Percentiles rank a stretch among this genome's conserved stretches.
phyloP scores from a whole-genome alignment of 176 grass and related monocot species.

The Oryza longistaminata region DNA sequence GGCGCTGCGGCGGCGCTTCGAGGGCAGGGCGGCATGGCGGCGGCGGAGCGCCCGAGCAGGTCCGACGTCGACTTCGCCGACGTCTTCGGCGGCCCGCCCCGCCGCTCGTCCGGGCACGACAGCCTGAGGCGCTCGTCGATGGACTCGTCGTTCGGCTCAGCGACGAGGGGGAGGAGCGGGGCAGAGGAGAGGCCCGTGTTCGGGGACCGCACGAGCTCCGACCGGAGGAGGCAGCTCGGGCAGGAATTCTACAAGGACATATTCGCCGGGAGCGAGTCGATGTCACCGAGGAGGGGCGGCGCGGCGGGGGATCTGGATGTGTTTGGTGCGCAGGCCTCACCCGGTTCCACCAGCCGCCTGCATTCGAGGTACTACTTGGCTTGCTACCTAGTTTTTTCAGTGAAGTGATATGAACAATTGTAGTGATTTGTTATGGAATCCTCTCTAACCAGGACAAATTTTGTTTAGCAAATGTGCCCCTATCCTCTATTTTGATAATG shows the following conservation, averaged over 20 bases:
- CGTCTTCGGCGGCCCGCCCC: slow-evolving; percentile 86
- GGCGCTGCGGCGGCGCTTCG: slow-evolving; percentile 10
- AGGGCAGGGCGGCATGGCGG: background rate
- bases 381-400: slow-evolving; percentile 20
- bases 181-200: slow-evolving; percentile 65
- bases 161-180: slow-evolving; percentile 35
- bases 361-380: slow-evolving; percentile 25
- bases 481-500: background rate
- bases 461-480: background rate
- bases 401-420: background rate
- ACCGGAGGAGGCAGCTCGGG: slow-evolving; percentile 54
- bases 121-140: slow-evolving; percentile 40
- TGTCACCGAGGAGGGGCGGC: slow-evolving; percentile 41
- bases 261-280: slow-evolving; percentile 66
- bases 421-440: background rate
- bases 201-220: slow-evolving; percentile 62
- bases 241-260: slow-evolving; percentile 90
- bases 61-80: slow-evolving; percentile 72
- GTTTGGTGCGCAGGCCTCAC: slow-evolving; percentile 52
- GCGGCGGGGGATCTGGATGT: slow-evolving; percentile 49
- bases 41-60: background rate
- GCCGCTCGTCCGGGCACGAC: slow-evolving; percentile 62
- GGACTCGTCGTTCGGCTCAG: slow-evolving; percentile 43
- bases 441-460: background rate
- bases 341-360: slow-evolving; percentile 41